Base-by-base conservation (phyloP, 768 basidiomycete genomes). In the Tulasnella sp. region DNA sequence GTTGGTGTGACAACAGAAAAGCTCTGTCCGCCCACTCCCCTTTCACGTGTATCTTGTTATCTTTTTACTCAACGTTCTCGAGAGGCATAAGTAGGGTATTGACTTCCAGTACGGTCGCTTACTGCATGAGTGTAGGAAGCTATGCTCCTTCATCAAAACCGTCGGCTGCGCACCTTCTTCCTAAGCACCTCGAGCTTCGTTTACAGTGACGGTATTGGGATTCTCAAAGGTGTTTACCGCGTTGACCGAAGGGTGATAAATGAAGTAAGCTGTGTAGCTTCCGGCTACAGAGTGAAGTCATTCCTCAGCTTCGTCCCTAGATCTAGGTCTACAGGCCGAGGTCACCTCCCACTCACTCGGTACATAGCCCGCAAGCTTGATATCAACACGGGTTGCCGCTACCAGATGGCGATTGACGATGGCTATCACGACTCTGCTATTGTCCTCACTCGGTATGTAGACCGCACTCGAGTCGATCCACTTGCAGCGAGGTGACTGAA, bases 401-500 rank as follows among this genome's bases (percentile, higher is more conserved):
- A 32, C 39, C 41, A 29, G 41, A 35, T 70, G 69, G 16, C 86
- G 80, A 74, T 89, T 89, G 26, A 88, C 79, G 11, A 88, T 79
- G 12, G 86, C 85, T 4, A 88, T 71, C 17, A 86, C 81, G n/a
- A 89, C 77, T 52, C 77, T 84, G 79, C 12, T 19, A 44, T 62
- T 40, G 17, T 29, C 5, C 19, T 76, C 76, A 14, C 75, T 75
- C 39, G 77, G 75, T 11, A 76, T 74, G 11, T 86, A 78, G 9
- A 85, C 81, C 7, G 84, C 84, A 52, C 83, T 84, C 32, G 83
- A 84, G 73, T 85, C 85, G 67, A 84, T 82, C 77, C 78, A 84
- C 75, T 82, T 85, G 40, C 63, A 63, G 80, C 84, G 67, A 75
- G 79, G 75, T 79, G 81, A 34, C 74, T 78, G 35, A n/a, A 59